Evolutionary conservation across 164 flowering plant genomes (phyloP), one percentile per base, ranked within the genome.

Genomic region (Aristolochia californica): DNA sequence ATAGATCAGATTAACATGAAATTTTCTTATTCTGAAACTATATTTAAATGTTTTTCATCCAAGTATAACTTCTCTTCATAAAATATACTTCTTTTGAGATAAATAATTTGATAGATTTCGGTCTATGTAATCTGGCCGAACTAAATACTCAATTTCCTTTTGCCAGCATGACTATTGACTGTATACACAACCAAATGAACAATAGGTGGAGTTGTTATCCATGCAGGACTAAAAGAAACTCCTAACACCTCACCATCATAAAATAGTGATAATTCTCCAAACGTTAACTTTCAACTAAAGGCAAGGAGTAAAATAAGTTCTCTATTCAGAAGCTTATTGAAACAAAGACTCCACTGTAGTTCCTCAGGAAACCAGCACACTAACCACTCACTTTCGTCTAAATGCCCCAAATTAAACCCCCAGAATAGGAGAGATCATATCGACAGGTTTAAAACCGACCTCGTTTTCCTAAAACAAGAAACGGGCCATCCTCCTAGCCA

Each of bases 401-500:
- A 17, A n/a, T 18, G 20, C 48, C 50, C 50, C 0, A 47, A 47
- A 50, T 50, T 11, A 23, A 22, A 17, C 15, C 22, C 54, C 27
- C 22, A 22, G 4, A 2, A 23, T 8, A 8, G 15, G 5, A 50
- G 4, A 2, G 3, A 20, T 5, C 23, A 23, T 2, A 14, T 21
- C 48, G 11, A 16, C 48, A 18, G 48, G 13, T 14, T 4, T 15
- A 16, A 18, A 0, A 10, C 20, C 48, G 61, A 45, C 28, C 44
- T 49, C 62, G 40, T n/a, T 13, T 5, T 13, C 20, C 22, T 45
- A 50, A 52, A 58, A 16, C 34, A 63, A 22, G 22, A 21, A 47
- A 17, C 50, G 1, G 22, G 8, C 20, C 50, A n/a, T 10, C 18
- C 18, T 47, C 50, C 21, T 17, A 47, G 14, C 50, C 21, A 21